Evolutionary conservation across 768 basidiomycete species (phyloP), one percentile per base, ranked within the genome.

Genomic region (Boletus vermiculosoides): DNA sequence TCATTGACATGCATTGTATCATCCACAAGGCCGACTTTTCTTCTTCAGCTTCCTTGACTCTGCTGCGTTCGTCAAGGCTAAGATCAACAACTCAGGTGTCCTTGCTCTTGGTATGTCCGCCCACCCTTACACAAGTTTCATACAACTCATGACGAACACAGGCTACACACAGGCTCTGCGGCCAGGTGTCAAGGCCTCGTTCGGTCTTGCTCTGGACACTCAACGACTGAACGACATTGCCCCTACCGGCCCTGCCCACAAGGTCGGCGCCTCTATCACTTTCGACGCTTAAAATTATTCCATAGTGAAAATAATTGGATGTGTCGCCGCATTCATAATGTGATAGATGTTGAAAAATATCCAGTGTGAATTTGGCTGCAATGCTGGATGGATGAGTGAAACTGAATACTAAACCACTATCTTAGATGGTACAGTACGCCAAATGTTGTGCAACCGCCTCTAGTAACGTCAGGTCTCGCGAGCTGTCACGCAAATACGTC

Each of bases 51-150:
- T 86, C 78, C 86, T 95, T 61, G 94, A 98, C 77, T 75, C 81
- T 31, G 86, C 93, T 62, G 88, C 94, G 10, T 98, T 92, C 70
- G 82, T 98, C 77, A 98, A 99, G 83, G 92, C 94, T 64, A 98
- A 98, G 83, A 95, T 98, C 80, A 98, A 98, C 86, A 96, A 95
- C 78, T 73, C 85, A 56, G 95, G 95, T 81, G 82, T 95, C 70
- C 82, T 97, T 63, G 88, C 84, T 66, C 86, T 96, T 63, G 88
- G 84, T 92, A 71, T 59, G 75, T 69, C 3, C 12, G 20, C 13
- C 10, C 10, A 28, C n/a, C 36, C 16, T 33, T 56, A 23, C 18
- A 8, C 34, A 50, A 5, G 45, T 47, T 50, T 45, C 49, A 33
- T 50, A 10, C 55, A 22, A 22, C 59, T 67, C 40, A 70, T 37